A percentile compares a stretch with the other conserved stretches of the same genome.
These are phyloP conservation scores for Thalassiosira sp. DNA, from an alignment of 352 stramenopile species.

Conservation along the genomic window DNA sequence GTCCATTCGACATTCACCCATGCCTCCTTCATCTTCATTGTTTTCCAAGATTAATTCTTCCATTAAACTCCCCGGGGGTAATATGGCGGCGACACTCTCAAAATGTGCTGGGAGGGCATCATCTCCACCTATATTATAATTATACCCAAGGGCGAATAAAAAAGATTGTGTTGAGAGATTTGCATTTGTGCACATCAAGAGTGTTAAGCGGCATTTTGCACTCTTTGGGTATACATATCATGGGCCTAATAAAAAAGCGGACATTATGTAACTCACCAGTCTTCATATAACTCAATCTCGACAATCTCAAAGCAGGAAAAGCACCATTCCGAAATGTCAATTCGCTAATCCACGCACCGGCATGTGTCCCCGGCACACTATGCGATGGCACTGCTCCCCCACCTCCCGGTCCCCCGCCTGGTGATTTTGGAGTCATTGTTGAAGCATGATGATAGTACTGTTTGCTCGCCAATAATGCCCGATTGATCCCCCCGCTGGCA, in stretches of 20 bases:
- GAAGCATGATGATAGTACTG: conserved; percentile 21
- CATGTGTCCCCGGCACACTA: conserved; percentile 59
- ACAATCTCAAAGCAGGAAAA: conserved; percentile 76
- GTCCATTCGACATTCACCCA: conserved; percentile 49
- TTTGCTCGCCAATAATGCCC: conserved; percentile 10
- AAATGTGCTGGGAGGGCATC: conserved; percentile 79
- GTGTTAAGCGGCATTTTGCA: too few relatives aligned
- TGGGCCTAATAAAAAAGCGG: not conserved
- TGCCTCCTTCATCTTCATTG: conserved; percentile 21
- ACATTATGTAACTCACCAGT: conserved; percentile 15
- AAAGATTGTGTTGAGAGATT: too few relatives aligned
- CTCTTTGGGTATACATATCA: not conserved
- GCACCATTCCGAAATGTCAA: conserved; percentile 74
- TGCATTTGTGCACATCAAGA: too few relatives aligned
- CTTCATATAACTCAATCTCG: conserved; percentile 79
- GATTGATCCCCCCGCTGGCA: conserved; percentile 53
- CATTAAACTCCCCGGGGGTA: conserved; percentile 64
- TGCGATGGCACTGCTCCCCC: conserved; percentile 29
- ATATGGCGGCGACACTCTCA: conserved; percentile 79
- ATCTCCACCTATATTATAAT: conserved; percentile 47
- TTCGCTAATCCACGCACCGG: conserved; percentile 82
- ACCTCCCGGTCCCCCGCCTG: too few relatives aligned
- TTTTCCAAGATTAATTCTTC: conserved; percentile 54
- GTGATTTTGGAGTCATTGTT: too few relatives aligned
- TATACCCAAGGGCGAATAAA: not conserved